Evolutionary conservation across 1,284 basidiomycete genomes (phyloP), one percentile per base, ranked within the genome.

Genomic region (Coniferiporia weirii): DNA sequence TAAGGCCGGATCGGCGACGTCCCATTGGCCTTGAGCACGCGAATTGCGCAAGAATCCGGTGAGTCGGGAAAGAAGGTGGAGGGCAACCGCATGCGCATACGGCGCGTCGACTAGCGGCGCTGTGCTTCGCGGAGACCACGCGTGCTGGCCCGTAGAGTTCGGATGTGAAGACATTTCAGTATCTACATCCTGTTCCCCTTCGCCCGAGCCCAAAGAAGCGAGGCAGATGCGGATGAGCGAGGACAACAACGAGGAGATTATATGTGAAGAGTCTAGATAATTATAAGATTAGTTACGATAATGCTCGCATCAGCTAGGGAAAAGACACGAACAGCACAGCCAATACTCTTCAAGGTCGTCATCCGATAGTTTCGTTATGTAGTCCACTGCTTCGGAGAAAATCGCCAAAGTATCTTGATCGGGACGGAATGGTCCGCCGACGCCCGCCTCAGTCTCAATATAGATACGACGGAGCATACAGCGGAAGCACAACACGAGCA

Each of bases 401-500:
- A 66, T 61, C 38, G 63, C 62, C 3, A 68, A 49, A 5, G 67
- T 68, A 27, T 65, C 67, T 15, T 62, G 63, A 51, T 68, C 67
- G 5, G 66, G 66, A 6, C 64, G 66, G 48, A 68, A 67, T 59
- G 67, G 66, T 48, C 66, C 66, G 8, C 67, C 67, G 5, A 68
- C 62, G 19, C 67, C 67, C n/a, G 66, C 65, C 45, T 62, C 63
- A 15, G 66, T 48, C 40, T 67, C 66, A 38, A 67, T 67, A 20
- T 63, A 63, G 47, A 67, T 66, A 2, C 66, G 61, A 27, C 66
- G 60, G 5, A 66, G 57, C 67, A 68, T 68, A 45, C 67, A 68
- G 3, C 67, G 63, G 45, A 68, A 67, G 38, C 67, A 64, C 8
- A 68, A 59, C 34, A 68, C 58, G 43, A 59, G 63, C 4, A 63